phyloP scores from a whole-genome alignment of 2,329 filamentous ascomycete genomes.

The Phyllosticta paracitricarpa region DNA sequence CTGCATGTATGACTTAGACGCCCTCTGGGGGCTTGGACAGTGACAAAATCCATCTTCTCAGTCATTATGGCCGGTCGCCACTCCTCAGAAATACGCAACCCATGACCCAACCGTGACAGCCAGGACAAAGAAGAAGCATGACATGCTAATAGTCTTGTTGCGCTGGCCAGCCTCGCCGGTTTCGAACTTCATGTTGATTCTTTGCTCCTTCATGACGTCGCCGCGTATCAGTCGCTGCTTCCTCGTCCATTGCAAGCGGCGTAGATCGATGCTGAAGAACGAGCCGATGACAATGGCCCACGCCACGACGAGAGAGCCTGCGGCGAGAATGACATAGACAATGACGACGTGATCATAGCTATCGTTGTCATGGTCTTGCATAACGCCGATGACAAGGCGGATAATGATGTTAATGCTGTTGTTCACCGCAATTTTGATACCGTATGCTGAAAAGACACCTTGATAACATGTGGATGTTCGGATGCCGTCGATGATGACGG shows the following conservation, averaged over 20 bases:
- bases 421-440: conserved; percentile 52
- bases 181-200: conserved; percentile 34
- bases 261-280: conserved; percentile 34
- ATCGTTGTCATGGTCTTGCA: conserved; percentile 49
- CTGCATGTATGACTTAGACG: too few relatives aligned
- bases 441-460: conserved; percentile 50
- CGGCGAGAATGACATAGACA: conserved; percentile 46
- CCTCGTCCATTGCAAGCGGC: conserved; percentile 48
- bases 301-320: conserved; percentile 39
- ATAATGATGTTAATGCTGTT: conserved; percentile 55
- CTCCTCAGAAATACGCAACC: conserved; percentile 51
- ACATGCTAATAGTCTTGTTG: conserved; percentile 31
- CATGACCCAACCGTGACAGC: conserved; percentile 43
- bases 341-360: conserved; percentile 47
- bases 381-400: conserved; percentile 45
- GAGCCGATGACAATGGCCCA: conserved; percentile 30
- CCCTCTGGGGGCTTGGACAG: too few relatives aligned
- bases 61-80: conserved; percentile 39
- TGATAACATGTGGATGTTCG: conserved; percentile 51
- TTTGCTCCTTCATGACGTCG: conserved; percentile 34
- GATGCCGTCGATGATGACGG: conserved; percentile 50
- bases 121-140: conserved; percentile 36
- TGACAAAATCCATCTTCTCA: neutral
- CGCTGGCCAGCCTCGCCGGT: conserved; percentile 22
- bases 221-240: conserved; percentile 41